Conservation (phyloP, 257 asterid species). For the Solanum microdontum region DNA sequence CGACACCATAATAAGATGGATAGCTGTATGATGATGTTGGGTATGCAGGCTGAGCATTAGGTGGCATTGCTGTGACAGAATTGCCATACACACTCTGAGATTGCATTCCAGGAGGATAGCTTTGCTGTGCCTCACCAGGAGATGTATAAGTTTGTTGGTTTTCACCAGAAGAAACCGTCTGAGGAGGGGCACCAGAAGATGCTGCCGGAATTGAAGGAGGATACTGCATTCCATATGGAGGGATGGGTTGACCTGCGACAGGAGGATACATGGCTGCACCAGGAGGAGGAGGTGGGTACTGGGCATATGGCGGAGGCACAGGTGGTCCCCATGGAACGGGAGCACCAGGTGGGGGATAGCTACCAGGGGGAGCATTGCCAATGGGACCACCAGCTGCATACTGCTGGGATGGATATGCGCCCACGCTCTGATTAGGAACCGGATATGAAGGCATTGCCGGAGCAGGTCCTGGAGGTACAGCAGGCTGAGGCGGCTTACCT, state of each 20-base stretch:
- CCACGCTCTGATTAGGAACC: conserved; percentile 45
- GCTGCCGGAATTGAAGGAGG: conserved; percentile 57
- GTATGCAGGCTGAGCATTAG: conserved; percentile 43
- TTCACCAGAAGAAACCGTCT: conserved; percentile 45
- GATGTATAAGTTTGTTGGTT: conserved; percentile 44
- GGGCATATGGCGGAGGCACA: conserved; percentile 44
- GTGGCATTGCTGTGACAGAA: conserved; percentile 42
- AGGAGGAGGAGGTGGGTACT: conserved; percentile 79
- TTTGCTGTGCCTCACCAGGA: conserved; percentile 59
- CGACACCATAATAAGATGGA: conserved; percentile 44
- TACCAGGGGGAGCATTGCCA: conserved; percentile 44
- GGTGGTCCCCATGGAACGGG: conserved; percentile 81
- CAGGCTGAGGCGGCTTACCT: conserved; percentile 86
- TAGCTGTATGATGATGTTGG: conserved; percentile 53
- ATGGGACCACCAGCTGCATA: conserved; percentile 63
- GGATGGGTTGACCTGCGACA: conserved; percentile 39
- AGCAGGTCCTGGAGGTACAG: conserved; percentile 76
- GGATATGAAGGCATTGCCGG: conserved; percentile 54
- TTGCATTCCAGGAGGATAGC: conserved; percentile 73
- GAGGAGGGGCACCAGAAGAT: conserved; percentile 39
- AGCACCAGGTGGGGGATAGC: conserved; percentile 30
- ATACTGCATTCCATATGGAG: conserved; percentile 58
- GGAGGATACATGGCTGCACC: conserved; percentile 62
- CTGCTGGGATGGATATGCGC: conserved; percentile 76
- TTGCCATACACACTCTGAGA: conserved; percentile 44